Evolutionary conservation across 129 eudicot genomes (phyloP).

Genomic region (Escallonia herrerae): DNA sequence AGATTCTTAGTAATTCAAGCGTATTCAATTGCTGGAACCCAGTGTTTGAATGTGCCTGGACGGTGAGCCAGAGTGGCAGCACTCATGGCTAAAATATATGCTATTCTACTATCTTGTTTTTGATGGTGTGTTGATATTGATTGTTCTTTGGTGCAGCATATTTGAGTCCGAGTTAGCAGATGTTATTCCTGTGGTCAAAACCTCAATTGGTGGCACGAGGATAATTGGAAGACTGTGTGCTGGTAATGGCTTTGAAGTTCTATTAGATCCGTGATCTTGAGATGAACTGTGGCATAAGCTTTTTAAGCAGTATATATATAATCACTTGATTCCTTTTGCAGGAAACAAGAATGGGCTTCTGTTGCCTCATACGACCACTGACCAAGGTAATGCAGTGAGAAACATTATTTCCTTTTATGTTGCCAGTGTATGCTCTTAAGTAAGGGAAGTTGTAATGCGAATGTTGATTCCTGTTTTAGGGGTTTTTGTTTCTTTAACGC

Average conservation of each 20-base stretch:
- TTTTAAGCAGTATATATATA: neutral
- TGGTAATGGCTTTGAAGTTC: conserved; percentile 35
- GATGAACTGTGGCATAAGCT: neutral
- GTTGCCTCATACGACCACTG: conserved; percentile 68
- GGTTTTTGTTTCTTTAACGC: no score
- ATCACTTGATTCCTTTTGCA: conserved; percentile 21
- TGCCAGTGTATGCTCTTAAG: neutral
- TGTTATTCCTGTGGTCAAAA: conserved; percentile 80
- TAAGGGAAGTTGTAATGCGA: no score
- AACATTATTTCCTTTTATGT: neutral
- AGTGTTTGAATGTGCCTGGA: no score
- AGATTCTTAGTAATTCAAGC: no score
- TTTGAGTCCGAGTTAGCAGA: conserved; percentile 88
- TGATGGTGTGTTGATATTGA: neutral
- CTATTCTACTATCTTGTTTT: no score
- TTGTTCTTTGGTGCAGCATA: conserved; percentile 40
- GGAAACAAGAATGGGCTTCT: conserved; percentile 76
- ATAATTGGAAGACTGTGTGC: conserved; percentile 81
- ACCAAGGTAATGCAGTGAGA: conserved; percentile 14
- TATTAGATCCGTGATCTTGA: neutral
- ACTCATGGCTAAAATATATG: no score
- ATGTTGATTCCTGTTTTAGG: no score
- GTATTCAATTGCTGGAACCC: no score
- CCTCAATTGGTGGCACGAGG: conserved; percentile 81
- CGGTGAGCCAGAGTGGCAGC: no score